Conservation (phyloP, 73 alveolate genomes). For the Stentor roeselii region DNA sequence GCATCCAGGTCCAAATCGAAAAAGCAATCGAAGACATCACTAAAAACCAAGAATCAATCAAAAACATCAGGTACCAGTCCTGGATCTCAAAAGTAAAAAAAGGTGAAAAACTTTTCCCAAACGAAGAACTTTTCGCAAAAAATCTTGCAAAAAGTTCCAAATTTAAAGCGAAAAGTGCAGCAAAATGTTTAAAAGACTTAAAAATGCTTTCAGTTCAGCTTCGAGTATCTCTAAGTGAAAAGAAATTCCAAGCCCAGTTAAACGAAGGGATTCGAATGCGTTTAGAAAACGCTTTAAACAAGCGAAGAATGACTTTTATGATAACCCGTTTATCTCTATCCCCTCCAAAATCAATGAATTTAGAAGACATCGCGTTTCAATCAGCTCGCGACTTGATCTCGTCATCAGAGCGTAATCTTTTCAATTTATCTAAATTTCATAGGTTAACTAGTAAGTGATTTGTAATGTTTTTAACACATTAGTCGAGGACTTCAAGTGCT, state of each 20-base stretch:
- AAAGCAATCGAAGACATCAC: background rate
- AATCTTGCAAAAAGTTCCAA: background rate
- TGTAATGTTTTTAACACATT: background rate
- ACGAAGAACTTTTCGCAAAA: background rate
- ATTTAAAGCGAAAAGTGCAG: background rate
- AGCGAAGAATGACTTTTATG: background rate
- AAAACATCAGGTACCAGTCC: background rate
- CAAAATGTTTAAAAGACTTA: background rate
- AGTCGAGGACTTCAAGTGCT: slow-evolving; percentile 17
- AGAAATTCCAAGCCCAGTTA: background rate
- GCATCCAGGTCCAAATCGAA: background rate
- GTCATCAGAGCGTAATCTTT: background rate
- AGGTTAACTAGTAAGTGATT: background rate
- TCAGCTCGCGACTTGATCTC: background rate
- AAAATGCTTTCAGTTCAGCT: background rate
- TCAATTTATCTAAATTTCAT: background rate
- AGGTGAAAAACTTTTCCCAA: background rate
- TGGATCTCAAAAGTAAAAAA: background rate
- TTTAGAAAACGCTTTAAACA: background rate
- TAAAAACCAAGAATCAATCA: background rate
- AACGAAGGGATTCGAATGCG: background rate
- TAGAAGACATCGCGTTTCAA: background rate
- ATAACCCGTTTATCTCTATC: too few relatives aligned
- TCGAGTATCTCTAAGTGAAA: background rate
- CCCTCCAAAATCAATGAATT: background rate